Evolutionary conservation across 176 grass and related monocot species (phyloP).

Genomic region (Metroxylon sagu): DNA sequence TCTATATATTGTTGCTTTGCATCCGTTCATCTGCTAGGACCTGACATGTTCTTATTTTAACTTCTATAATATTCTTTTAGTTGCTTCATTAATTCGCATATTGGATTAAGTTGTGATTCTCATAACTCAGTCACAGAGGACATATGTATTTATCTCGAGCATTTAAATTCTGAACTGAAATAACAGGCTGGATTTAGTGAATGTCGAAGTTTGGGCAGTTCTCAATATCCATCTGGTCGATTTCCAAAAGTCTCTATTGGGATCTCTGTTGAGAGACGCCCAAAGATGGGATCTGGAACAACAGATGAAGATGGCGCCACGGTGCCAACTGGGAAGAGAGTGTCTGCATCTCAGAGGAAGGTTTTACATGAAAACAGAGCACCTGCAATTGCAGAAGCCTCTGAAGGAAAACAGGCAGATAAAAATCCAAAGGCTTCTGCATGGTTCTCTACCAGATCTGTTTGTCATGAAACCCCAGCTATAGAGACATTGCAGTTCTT

Average conservation of each 20-base stretch:
- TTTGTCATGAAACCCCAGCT: background rate
- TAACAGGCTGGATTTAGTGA: constrained; percentile 39
- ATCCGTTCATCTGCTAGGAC: too few relatives aligned
- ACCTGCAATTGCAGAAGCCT: background rate
- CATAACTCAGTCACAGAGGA: background rate
- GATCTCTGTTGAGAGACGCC: constrained; percentile 29
- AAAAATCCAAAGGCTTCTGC: background rate
- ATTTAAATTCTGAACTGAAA: background rate
- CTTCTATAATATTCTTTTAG: too few relatives aligned
- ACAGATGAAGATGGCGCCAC: constrained; percentile 19
- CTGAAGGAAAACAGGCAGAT: background rate
- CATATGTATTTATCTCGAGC: background rate
- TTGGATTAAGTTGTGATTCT: too few relatives aligned
- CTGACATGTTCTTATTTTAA: too few relatives aligned
- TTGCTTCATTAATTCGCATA: too few relatives aligned
- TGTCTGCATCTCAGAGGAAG: constrained; percentile 32
- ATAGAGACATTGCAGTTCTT: background rate
- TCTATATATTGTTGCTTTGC: too few relatives aligned
- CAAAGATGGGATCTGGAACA: constrained; percentile 28
- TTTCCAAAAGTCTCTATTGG: constrained; percentile 84
- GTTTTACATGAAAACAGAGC: constrained; percentile 4
- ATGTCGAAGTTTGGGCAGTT: constrained; percentile 52
- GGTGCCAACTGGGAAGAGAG: constrained; percentile 18
- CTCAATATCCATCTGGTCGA: constrained; percentile 48
- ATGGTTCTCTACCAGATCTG: background rate